Percentiles rank a stretch among this genome's conserved stretches.
phyloP scores from a whole-genome alignment of 1,284 basidiomycete genomes.

The Sanguinoderma infundibulare region DNA sequence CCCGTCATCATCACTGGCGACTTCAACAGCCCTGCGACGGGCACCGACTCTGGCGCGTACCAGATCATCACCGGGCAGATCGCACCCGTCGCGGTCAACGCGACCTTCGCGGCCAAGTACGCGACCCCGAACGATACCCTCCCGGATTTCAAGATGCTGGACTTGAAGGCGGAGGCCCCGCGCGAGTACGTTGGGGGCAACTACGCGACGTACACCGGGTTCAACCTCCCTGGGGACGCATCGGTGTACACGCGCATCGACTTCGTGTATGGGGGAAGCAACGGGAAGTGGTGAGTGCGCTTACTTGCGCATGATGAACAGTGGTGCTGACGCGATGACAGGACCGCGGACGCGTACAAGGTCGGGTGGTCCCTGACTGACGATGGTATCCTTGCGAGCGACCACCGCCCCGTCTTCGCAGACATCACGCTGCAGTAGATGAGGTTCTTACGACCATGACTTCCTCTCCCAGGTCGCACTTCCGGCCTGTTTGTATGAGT shows the following conservation, averaged over 20 bases:
- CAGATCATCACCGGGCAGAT: slow-evolving; percentile 49
- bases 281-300: slow-evolving; percentile 51
- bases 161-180: slow-evolving; percentile 48
- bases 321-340: slow-evolving; percentile 22
- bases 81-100: slow-evolving; percentile 45
- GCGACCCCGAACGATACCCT: slow-evolving; percentile 38
- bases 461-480: too few species aligned
- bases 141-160: slow-evolving; percentile 48
- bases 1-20: slow-evolving; percentile 58
- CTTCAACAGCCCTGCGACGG: slow-evolving; percentile 55
- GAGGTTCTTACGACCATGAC: background rate
- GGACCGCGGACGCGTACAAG: slow-evolving; percentile 44
- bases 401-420: slow-evolving; percentile 58
- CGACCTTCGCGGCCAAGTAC: slow-evolving; percentile 48
- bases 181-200: slow-evolving; percentile 48
- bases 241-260: slow-evolving; percentile 51
- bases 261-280: slow-evolving; percentile 56
- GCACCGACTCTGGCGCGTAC: slow-evolving; percentile 54
- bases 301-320: too few species aligned
- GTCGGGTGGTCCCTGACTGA: slow-evolving; percentile 51
- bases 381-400: slow-evolving; percentile 59
- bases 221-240: slow-evolving; percentile 44
- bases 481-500: too few species aligned
- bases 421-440: slow-evolving; percentile 36
- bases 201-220: slow-evolving; percentile 61